Conservation (phyloP, 495 filamentous ascomycete genomes). For the Thermothielavioides terrestris region DNA sequence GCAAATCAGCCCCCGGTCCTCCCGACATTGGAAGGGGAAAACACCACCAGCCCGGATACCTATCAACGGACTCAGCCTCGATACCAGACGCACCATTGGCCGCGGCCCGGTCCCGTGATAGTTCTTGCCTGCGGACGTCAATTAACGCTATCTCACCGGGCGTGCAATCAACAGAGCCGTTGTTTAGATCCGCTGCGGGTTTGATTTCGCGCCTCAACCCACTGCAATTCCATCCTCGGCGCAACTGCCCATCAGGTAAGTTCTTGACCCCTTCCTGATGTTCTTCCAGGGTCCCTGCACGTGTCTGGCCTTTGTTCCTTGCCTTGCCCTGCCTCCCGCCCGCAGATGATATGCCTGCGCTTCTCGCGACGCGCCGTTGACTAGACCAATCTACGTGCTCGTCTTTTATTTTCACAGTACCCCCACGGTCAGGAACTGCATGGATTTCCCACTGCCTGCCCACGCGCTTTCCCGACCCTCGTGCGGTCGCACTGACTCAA, state of each 20-base stretch:
- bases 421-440: not conserved
- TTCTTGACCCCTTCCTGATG: slow-evolving; percentile 10
- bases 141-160: slow-evolving; percentile 29
- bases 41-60: slow-evolving; percentile 32
- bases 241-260: too few relatives aligned
- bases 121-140: slow-evolving; percentile 38
- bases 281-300: slow-evolving; percentile 5
- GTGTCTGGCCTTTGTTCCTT: slow-evolving; percentile 9
- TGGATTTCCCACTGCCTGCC: not conserved
- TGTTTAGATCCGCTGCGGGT: slow-evolving; percentile 17
- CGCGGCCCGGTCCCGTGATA: slow-evolving; percentile 42
- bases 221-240: too few relatives aligned
- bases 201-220: slow-evolving; percentile 5
- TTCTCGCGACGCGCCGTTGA: slow-evolving; percentile 14
- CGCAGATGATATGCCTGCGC: slow-evolving; percentile 13
- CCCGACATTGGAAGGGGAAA: slow-evolving; percentile 29
- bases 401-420: not conserved
- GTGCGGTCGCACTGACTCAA: not conserved
- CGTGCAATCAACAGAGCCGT: slow-evolving; percentile 31
- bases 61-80: slow-evolving; percentile 36
- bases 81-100: slow-evolving; percentile 37
- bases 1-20: slow-evolving; percentile 39
- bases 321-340: slow-evolving; percentile 17
- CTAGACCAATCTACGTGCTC: not conserved
- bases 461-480: not conserved